Evolutionary conservation across 805 yeast species (phyloP).

Genomic region (Yarrowia keelungensis): DNA sequence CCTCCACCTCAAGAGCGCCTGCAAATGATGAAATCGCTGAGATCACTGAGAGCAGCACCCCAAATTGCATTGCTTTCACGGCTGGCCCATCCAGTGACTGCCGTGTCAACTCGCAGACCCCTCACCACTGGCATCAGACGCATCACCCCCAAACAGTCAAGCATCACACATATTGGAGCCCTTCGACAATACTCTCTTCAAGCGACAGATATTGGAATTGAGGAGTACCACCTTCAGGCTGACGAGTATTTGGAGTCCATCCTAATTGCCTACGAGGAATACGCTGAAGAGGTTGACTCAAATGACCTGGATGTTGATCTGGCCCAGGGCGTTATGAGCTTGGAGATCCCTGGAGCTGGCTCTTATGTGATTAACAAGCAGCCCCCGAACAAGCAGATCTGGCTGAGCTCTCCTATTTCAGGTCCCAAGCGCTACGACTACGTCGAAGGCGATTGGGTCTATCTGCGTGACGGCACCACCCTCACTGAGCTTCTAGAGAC

Average conservation of each 20-base stretch:
- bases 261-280: slow-evolving; percentile 68
- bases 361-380: slow-evolving; percentile 94
- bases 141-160: background rate
- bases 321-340: slow-evolving; percentile 81
- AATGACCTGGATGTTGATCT: slow-evolving; percentile 79
- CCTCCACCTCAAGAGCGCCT: background rate
- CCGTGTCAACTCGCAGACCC: background rate
- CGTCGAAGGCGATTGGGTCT: slow-evolving; percentile 76
- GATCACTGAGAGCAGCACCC: slow-evolving; percentile 8
- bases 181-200: slow-evolving; percentile 17
- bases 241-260: slow-evolving; percentile 73
- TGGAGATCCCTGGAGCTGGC: slow-evolving; percentile 74
- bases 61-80: background rate
- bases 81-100: background rate
- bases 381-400: slow-evolving; percentile 96
- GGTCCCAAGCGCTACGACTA: slow-evolving; percentile 90
- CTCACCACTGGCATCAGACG: slow-evolving; percentile 3
- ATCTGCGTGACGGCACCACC: slow-evolving; percentile 68
- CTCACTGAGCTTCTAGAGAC: slow-evolving; percentile 57
- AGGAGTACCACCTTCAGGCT: slow-evolving; percentile 68
- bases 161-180: background rate
- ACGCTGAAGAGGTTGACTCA: slow-evolving; percentile 59
- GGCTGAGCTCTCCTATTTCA: slow-evolving; percentile 92
- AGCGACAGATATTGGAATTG: slow-evolving; percentile 40
- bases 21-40: background rate